Conservation (phyloP, 345 rosid species). For the Dipteronia sinensis region DNA sequence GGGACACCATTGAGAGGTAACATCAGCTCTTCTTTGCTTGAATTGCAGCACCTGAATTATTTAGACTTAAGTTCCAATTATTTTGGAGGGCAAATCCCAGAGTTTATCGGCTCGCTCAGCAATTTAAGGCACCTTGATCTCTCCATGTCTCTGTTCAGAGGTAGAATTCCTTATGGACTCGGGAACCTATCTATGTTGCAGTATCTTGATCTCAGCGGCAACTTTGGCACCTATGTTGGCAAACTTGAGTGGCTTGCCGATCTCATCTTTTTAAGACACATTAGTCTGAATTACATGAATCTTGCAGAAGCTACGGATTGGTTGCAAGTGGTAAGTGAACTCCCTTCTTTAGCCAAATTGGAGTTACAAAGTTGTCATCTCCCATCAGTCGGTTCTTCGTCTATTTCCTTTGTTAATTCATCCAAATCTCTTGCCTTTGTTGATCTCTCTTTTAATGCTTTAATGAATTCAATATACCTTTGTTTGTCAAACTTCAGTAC, state of each 20-base stretch:
- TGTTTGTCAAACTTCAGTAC: too few species aligned
- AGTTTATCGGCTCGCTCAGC: constrained; percentile 31
- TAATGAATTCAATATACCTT: too few species aligned
- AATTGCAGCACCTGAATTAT: constrained; percentile 35
- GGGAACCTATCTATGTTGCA: constrained; percentile 47
- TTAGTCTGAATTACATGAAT: constrained; percentile 2
- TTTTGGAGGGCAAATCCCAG: constrained; percentile 40
- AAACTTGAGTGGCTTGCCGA: constrained; percentile 36
- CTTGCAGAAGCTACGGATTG: constrained; percentile 22
- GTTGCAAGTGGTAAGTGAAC: constrained; percentile 1
- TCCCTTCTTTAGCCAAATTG: too few species aligned
- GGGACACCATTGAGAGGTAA: constrained; percentile 34
- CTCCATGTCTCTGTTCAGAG: constrained; percentile 37
- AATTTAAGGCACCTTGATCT: constrained; percentile 42
- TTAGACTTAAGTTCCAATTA: constrained; percentile 44
- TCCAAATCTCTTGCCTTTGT: too few species aligned
- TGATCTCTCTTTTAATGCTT: too few species aligned
- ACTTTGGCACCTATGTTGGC: neutral
- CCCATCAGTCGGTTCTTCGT: too few species aligned
- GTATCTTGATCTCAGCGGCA: constrained; percentile 36
- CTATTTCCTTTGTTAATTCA: too few species aligned
- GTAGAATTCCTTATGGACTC: constrained; percentile 33
- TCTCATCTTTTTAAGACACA: constrained; percentile 15
- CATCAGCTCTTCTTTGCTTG: constrained; percentile 9
- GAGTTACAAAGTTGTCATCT: too few species aligned